Evolutionary conservation across 2,329 filamentous ascomycete genomes (phyloP).

Genomic region (Phialophora macrospora): DNA sequence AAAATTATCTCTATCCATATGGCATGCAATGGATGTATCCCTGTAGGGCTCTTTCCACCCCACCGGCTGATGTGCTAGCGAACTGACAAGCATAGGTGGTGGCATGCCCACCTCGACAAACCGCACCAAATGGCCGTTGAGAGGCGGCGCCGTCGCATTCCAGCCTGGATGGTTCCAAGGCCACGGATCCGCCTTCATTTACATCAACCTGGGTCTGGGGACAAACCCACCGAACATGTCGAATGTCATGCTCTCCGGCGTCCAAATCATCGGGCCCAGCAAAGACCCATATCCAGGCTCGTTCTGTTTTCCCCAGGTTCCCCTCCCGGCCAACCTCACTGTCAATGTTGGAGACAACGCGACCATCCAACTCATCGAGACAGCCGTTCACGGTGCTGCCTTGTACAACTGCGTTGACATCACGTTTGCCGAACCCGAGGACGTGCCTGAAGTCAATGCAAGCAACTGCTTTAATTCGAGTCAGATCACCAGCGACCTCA

Average conservation of each 20-base stretch:
- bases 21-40: conserved; percentile 97
- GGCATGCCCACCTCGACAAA: conserved; percentile 78
- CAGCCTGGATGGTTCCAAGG: conserved; percentile 97
- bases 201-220: conserved; percentile 88
- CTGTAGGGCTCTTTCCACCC: conserved; percentile 64
- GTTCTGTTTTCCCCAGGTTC: conserved; percentile 87
- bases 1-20: conserved; percentile 69
- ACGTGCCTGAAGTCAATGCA: conserved; percentile 75
- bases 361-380: conserved; percentile 86
- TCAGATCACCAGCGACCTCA: conserved; percentile 73
- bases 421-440: conserved; percentile 79
- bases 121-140: conserved; percentile 88
- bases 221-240: conserved; percentile 86
- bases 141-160: conserved; percentile 82
- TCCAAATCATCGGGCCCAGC: conserved; percentile 80
- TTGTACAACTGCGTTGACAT: conserved; percentile 93
- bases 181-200: conserved; percentile 79
- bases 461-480: conserved; percentile 89
- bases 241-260: conserved; percentile 75
- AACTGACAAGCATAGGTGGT: conserved; percentile 65
- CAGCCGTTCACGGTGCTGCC: conserved; percentile 79
- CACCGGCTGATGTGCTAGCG: conserved; percentile 7
- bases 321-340: conserved; percentile 72
- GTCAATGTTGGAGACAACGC: conserved; percentile 84
- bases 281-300: conserved; percentile 86